Base-by-base conservation (phyloP, 1,139 yeast species). In the Lodderomyces jiufengensis region DNA sequence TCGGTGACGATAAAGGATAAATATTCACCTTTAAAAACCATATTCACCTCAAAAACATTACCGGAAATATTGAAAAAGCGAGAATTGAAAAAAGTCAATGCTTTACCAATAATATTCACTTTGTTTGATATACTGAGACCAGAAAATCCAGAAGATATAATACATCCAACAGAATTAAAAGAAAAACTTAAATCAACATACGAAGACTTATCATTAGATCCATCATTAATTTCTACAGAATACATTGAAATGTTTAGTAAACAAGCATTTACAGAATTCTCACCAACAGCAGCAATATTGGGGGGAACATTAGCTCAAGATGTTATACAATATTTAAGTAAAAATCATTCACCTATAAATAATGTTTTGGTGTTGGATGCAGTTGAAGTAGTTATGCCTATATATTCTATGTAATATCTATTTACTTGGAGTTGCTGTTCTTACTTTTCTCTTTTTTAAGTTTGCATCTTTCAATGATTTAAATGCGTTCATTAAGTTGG, bases 271-370 rank as follows among this genome's bases (percentile, higher is more conserved):
- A 67, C 86, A 1, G 95, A 92, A 53, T 76, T 85, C 45, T 73
- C 92, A 3, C 96, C 97, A 0, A 80, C 83, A 0, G 80, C 95
- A 8, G 95, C 98, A 0, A 76, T 92, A 2, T 52, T 92, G 8
- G 98, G 98, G 8, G 98, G 98, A 1, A 73, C 86, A 3, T 61
- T 92, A 25, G 86, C 95, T 2, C 99, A 92, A 58, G 97, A 92
- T 55, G 83, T 88, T 8, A 84, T 92, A 31, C 95, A 92, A 57
- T 79, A 73, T 37, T 63, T 92, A 40, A 83, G 95, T 35, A 76
- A 76, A 46, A 79, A 81, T 48, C 90, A 85, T 47, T 72, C 80
- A 36, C 96, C 97, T 1, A 70, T 90, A 28, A 90, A 87, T 52
- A 92, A 94, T 56, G 70, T 85, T 34, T 70, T 85, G 47, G 61